Conservation (phyloP, 2,329 filamentous ascomycete species). For the Parasarocladium wereldwijsianum region DNA sequence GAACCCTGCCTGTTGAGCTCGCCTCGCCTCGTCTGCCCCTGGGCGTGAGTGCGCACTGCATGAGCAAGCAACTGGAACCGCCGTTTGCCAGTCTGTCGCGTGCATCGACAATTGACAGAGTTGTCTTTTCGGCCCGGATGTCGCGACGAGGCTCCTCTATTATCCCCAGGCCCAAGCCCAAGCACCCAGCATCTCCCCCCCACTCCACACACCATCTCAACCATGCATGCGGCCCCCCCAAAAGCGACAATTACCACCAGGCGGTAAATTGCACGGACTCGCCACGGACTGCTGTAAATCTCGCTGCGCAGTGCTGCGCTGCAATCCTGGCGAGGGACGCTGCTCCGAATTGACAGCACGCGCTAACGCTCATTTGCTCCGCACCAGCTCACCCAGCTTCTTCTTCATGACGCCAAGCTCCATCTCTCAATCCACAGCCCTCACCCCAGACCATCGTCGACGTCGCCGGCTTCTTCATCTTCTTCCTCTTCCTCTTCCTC, state of each 20-base stretch:
- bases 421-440: conserved; percentile 12
- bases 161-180: not conserved
- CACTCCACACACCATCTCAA: conserved; percentile 1
- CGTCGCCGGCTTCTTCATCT: conserved; percentile 9
- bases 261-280: not conserved
- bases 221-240: conserved; percentile 3
- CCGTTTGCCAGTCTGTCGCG: too few relatives aligned
- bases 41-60: too few relatives aligned
- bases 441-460: not conserved
- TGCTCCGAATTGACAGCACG: conserved; percentile 4
- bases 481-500: conserved; percentile 10
- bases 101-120: too few relatives aligned
- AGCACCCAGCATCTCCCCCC: not conserved
- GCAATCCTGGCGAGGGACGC: conserved; percentile 5
- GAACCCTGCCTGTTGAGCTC: too few relatives aligned
- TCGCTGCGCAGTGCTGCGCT: not conserved
- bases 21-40: too few relatives aligned
- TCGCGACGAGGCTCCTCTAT: too few relatives aligned
- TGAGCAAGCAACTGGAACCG: too few relatives aligned
- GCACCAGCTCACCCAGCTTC: conserved; percentile 33
- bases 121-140: not conserved
- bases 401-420: conserved; percentile 34
- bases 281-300: not conserved
- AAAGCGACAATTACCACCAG: not conserved
- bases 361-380: conserved; percentile 5